Conservation (phyloP, 2,329 filamentous ascomycete species). For the Trichoderma asperellum region DNA sequence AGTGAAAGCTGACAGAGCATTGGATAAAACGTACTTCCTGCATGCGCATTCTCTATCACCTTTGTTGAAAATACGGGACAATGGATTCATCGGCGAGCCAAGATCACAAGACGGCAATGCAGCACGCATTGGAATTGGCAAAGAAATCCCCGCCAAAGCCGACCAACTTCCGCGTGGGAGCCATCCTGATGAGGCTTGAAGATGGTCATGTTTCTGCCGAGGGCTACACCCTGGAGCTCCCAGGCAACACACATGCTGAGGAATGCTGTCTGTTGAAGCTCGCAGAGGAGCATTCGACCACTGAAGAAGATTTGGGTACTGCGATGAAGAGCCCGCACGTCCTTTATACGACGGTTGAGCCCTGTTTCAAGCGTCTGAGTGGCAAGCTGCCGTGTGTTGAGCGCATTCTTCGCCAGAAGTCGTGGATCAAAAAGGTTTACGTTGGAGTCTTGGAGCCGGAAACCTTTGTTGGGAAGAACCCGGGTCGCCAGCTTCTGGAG, state of each 20-base stretch:
- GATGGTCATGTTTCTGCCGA: conserved; percentile 69
- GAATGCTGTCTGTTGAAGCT: conserved; percentile 87
- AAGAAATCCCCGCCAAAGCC: conserved; percentile 80
- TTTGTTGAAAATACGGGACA: neutral
- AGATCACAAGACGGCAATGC: conserved; percentile 61
- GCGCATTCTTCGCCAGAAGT: conserved; percentile 67
- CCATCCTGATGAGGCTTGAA: conserved; percentile 70
- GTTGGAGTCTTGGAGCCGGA: conserved; percentile 88
- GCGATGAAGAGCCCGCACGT: conserved; percentile 42
- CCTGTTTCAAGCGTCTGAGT: conserved; percentile 73
- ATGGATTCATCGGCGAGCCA: conserved; percentile 38
- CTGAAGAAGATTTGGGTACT: conserved; percentile 60
- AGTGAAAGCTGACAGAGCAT: neutral
- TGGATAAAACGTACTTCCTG: neutral
- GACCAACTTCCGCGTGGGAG: conserved; percentile 92
- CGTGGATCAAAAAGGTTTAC: conserved; percentile 75
- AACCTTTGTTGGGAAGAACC: conserved; percentile 84
- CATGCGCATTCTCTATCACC: neutral
- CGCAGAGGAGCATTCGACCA: conserved; percentile 49
- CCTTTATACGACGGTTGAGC: conserved; percentile 93
- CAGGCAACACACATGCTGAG: conserved; percentile 95
- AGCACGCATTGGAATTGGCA: conserved; percentile 74
- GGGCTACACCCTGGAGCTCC: conserved; percentile 87
- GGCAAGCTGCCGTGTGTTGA: conserved; percentile 80
- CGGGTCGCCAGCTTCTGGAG: conserved; percentile 70